These are phyloP conservation scores for Gardenia jasminoides DNA, from an alignment of 257 asterid genomes.

Conservation along the genomic window DNA sequence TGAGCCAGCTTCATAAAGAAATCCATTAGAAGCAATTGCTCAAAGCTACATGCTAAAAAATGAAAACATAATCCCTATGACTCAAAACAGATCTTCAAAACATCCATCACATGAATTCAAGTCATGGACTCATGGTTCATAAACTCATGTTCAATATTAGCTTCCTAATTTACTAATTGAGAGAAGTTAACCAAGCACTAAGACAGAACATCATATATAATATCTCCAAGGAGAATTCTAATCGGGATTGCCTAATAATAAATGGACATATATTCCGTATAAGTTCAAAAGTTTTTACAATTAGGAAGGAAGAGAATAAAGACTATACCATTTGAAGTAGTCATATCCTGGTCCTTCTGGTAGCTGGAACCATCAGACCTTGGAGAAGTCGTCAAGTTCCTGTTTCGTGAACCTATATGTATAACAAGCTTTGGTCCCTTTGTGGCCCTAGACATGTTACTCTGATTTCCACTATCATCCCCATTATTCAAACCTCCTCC, in stretches of 20 bases:
- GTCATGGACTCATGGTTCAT: too few species aligned
- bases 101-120: not conserved
- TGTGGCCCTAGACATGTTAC: conserved; percentile 41
- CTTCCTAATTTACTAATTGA: not conserved
- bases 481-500: conserved; percentile 32
- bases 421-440: conserved; percentile 85
- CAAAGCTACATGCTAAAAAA: not conserved
- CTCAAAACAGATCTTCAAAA: not conserved
- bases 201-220: not conserved
- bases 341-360: conserved; percentile 51
- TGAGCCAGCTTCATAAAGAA: not conserved
- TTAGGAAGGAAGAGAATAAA: not conserved
- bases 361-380: conserved; percentile 60
- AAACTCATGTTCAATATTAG: not conserved
- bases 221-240: not conserved
- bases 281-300: not conserved
- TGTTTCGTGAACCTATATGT: conserved; percentile 78
- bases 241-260: not conserved
- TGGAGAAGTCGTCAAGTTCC: conserved; percentile 51
- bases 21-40: not conserved
- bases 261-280: not conserved
- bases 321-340: conserved; percentile 58
- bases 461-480: conserved; percentile 50
- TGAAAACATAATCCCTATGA: not conserved
- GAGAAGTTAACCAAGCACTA: not conserved